phyloP scores from a whole-genome alignment of 2,329 filamentous ascomycete species.

The Teratosphaeria gauchensis region DNA sequence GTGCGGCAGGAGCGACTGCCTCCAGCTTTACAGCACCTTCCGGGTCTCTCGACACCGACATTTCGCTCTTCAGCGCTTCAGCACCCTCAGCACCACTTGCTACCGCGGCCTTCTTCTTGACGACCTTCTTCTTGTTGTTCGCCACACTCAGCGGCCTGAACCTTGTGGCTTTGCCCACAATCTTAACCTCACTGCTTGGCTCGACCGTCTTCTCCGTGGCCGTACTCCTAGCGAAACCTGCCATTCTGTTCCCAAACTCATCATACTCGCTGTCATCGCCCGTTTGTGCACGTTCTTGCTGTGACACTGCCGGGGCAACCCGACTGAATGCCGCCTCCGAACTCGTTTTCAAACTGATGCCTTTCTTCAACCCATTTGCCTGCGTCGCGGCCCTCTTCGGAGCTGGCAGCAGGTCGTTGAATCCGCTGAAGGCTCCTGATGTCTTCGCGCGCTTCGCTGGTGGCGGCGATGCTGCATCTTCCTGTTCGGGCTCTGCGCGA shows the following conservation, averaged over 20 bases:
- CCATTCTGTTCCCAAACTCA: slow-evolving; percentile 4
- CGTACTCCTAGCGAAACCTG: not conserved
- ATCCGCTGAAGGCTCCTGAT: slow-evolving; percentile 61
- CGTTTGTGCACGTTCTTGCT: slow-evolving; percentile 37
- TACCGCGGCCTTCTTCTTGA: not conserved
- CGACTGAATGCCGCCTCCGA: slow-evolving; percentile 73
- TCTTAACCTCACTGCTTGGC: slow-evolving; percentile 49
- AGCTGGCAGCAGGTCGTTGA: slow-evolving; percentile 77
- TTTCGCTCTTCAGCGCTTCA: not conserved
- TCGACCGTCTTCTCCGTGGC: not conserved
- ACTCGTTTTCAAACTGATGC: slow-evolving; percentile 72
- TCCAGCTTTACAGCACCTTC: not conserved
- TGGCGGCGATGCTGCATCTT: slow-evolving; percentile 40
- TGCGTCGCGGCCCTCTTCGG: slow-evolving; percentile 52
- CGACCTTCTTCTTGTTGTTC: slow-evolving; percentile 49
- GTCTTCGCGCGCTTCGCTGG: slow-evolving; percentile 63
- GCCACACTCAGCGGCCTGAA: slow-evolving; percentile 84
- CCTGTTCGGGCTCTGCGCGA: slow-evolving; percentile 27
- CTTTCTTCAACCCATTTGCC: slow-evolving; percentile 36
- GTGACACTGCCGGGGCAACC: slow-evolving; percentile 39
- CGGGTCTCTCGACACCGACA: slow-evolving; percentile 1
- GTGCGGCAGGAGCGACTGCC: slow-evolving; percentile 1
- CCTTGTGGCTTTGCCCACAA: slow-evolving; percentile 71
- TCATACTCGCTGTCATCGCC: slow-evolving; percentile 2
- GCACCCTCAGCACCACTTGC: not conserved